These are phyloP conservation scores for Madurella fahalii DNA, from an alignment of 2,329 filamentous ascomycete genomes.

Conservation along the genomic window DNA sequence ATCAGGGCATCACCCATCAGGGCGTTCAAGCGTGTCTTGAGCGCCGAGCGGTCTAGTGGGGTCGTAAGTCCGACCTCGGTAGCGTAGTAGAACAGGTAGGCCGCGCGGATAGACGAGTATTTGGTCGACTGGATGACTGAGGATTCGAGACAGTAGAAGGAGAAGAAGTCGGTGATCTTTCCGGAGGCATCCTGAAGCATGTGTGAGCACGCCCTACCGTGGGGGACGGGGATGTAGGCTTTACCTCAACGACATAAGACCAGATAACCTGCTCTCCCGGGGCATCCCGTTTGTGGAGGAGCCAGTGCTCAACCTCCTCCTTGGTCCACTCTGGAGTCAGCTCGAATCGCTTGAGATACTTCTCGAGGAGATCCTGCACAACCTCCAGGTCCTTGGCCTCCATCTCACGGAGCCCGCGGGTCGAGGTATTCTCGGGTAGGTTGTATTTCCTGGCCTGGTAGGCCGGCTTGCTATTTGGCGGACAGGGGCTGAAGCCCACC, in stretches of 20 bases:
- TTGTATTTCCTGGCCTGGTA: conserved; percentile 84
- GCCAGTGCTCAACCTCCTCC: conserved; percentile 84
- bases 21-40: conserved; percentile 75
- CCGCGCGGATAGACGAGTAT: conserved; percentile 76
- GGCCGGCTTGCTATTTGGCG: conserved; percentile 74
- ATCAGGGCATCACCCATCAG: conserved; percentile 84
- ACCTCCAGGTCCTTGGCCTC: conserved; percentile 70
- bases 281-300: conserved; percentile 65
- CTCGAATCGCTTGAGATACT: conserved; percentile 76
- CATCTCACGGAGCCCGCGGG: conserved; percentile 75
- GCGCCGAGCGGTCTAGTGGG: conserved; percentile 50
- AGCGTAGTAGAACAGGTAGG: conserved; percentile 97
- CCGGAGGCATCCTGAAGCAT: conserved; percentile 54
- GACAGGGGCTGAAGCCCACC: conserved; percentile 87
- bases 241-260: conserved; percentile 83
- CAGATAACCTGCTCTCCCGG: conserved; percentile 79
- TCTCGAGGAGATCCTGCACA: conserved; percentile 68
- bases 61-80: conserved; percentile 69
- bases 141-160: conserved; percentile 92
- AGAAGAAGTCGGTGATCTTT: conserved; percentile 94
- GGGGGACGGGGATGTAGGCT: conserved; percentile 11
- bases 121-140: conserved; percentile 80
- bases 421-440: conserved; percentile 69
- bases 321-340: conserved; percentile 77
- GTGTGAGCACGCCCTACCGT: conserved; percentile 5